A percentile compares a stretch with the other conserved stretches of the same genome.
These are phyloP conservation scores for Pseudogymnoascus sp. DNA, from an alignment of 2,329 filamentous ascomycete genomes.

Conservation along the genomic window DNA sequence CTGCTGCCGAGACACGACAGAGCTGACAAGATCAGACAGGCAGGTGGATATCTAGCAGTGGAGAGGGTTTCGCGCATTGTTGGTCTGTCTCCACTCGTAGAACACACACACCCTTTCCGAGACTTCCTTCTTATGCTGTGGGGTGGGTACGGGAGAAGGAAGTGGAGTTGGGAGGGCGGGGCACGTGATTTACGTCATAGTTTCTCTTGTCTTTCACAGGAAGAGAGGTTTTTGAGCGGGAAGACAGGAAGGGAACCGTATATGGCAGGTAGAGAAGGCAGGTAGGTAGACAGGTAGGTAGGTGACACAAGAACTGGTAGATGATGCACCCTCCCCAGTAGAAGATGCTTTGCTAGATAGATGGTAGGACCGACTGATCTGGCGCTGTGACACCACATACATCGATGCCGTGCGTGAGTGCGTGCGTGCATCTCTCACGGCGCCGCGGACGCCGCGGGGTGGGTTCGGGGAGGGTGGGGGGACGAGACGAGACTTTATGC, in stretches of 20 bases:
- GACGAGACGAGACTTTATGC: not conserved
- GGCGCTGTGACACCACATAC: not conserved
- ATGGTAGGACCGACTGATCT: no score
- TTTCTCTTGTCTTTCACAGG: not conserved
- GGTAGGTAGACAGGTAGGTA: not conserved
- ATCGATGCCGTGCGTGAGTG: not conserved
- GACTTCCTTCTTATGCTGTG: not conserved
- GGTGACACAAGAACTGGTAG: not conserved
- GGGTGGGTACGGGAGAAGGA: not conserved
- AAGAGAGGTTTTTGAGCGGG: not conserved
- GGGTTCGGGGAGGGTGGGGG: not conserved
- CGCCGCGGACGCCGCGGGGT: not conserved
- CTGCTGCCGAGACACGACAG: not conserved
- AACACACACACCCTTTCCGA: not conserved
- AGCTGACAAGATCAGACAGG: not conserved
- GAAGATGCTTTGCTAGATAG: no score
- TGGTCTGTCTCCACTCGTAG: not conserved
- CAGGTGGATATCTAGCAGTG: not conserved
- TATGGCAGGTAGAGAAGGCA: no score
- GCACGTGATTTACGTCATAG: slow-evolving; percentile 6
- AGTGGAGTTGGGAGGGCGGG: not conserved
- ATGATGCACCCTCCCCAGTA: not conserved
- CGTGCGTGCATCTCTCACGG: not conserved
- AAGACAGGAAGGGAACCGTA: no score
- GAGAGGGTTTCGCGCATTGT: not conserved